These are phyloP conservation scores for Beauveria varroae DNA, from an alignment of 2,329 filamentous ascomycete species.

Conservation along the genomic window DNA sequence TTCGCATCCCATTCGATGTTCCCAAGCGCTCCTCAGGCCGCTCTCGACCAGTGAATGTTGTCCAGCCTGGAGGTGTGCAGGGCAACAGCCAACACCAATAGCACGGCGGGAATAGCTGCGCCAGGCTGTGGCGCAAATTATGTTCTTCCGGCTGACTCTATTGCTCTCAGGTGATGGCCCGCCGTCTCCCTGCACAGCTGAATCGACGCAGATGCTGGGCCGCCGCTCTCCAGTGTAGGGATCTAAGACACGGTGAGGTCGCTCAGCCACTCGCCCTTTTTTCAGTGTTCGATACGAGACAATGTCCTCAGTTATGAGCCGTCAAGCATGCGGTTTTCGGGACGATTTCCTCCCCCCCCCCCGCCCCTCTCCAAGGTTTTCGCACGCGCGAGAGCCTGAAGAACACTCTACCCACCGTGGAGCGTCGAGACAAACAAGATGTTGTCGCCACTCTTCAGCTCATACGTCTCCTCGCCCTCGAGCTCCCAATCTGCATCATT, in stretches of 20 bases:
- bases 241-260: conserved; percentile 9
- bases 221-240: not conserved
- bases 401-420: conserved; percentile 69
- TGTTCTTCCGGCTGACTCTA: not conserved
- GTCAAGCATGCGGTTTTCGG: not conserved
- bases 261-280: not conserved
- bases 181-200: conserved; percentile 6
- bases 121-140: not conserved
- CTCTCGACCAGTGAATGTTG: not conserved
- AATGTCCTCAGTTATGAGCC: not conserved
- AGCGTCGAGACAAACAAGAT: conserved; percentile 95
- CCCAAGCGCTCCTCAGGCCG: too few relatives aligned
- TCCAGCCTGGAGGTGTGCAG: not conserved
- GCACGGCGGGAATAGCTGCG: not conserved
- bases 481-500: conserved; percentile 99
- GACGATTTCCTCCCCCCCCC: not conserved
- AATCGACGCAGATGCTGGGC: not conserved
- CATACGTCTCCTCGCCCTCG: conserved; percentile 87
- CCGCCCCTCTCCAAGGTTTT: not conserved
- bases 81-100: not conserved
- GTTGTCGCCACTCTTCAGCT: conserved; percentile 73
- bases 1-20: not conserved
- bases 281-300: conserved; percentile 2
- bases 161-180: not conserved
- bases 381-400: not conserved